phyloP scores from a whole-genome alignment of 1,139 yeast genomes.

The Suhomyces kunorum region DNA sequence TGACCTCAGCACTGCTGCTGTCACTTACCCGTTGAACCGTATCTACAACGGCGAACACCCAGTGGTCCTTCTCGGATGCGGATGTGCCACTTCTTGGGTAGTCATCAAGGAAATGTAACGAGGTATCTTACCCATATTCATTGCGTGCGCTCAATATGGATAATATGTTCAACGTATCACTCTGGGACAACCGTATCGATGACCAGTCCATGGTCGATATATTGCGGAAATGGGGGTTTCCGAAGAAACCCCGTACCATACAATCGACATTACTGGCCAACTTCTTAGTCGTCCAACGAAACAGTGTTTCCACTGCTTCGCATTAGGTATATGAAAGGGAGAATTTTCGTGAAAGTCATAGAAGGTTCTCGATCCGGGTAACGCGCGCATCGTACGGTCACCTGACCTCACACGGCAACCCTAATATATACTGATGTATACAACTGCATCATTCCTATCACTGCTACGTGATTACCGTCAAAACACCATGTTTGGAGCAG shows the following conservation, averaged over 20 bases:
- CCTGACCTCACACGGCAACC: neutral
- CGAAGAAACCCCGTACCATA: neutral
- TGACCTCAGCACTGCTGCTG: constrained; percentile 6
- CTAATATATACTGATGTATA: constrained; percentile 2
- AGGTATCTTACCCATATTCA: constrained; percentile 80
- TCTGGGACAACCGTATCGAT: constrained; percentile 70
- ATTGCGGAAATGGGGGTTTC: neutral
- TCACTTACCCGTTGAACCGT: constrained; percentile 26
- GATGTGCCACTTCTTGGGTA: constrained; percentile 50
- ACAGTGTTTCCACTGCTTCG: constrained; percentile 11
- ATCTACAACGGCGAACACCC: constrained; percentile 29
- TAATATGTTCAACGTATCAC: constrained; percentile 72
- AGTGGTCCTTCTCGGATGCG: constrained; percentile 40
- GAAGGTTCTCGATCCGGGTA: constrained; percentile 16
- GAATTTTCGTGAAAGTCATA: constrained; percentile 10
- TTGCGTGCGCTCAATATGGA: constrained; percentile 66
- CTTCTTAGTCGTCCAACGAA: constrained; percentile 19
- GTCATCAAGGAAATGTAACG: constrained; percentile 52
- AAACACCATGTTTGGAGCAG: constrained; percentile 54
- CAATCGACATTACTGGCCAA: constrained; percentile 12
- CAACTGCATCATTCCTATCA: too few species aligned
- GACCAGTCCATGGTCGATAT: constrained; percentile 14
- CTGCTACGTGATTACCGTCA: neutral
- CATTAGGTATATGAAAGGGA: neutral
- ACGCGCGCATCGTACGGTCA: constrained; percentile 3